phyloP scores from a whole-genome alignment of 257 asterid species.

The Penstemon newberryi region DNA sequence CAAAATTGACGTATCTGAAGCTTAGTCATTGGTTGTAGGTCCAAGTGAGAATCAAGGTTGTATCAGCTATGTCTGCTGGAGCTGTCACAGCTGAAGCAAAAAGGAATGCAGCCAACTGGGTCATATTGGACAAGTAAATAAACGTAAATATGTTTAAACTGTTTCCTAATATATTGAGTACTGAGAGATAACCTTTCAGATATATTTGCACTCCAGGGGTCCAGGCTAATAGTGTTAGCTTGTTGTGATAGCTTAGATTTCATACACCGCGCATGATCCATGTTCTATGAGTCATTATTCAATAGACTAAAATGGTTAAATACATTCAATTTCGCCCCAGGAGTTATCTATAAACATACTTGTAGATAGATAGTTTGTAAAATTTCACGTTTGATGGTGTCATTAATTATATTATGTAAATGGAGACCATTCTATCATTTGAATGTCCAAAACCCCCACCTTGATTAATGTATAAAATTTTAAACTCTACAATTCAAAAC shows the following conservation, averaged over 20 bases:
- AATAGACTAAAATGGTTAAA: conserved; percentile 1
- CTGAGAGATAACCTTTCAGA: neutral
- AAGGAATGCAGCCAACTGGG: conserved; percentile 68
- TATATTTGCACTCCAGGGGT: neutral
- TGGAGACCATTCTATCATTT: neutral
- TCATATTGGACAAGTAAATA: conserved; percentile 87
- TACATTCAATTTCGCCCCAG: no score
- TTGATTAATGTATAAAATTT: neutral
- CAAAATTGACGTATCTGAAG: conserved; percentile 22
- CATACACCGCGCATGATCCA: neutral
- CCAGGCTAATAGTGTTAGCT: neutral
- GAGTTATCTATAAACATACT: neutral
- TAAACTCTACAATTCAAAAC: neutral
- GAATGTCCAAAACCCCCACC: neutral
- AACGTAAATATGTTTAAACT: conserved; percentile 46
- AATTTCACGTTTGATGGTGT: neutral
- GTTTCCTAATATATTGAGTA: conserved; percentile 30
- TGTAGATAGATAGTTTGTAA: neutral
- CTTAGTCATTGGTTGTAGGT: conserved; percentile 49
- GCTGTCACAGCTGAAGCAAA: conserved; percentile 79
- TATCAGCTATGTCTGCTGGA: conserved; percentile 60
- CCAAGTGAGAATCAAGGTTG: conserved; percentile 74
- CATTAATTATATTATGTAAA: neutral
- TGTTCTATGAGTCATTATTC: conserved; percentile 7
- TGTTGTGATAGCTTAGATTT: conserved; percentile 1